Conservation (phyloP, 2,329 filamentous ascomycete genomes). For the Dactylellina haptotyla region DNA sequence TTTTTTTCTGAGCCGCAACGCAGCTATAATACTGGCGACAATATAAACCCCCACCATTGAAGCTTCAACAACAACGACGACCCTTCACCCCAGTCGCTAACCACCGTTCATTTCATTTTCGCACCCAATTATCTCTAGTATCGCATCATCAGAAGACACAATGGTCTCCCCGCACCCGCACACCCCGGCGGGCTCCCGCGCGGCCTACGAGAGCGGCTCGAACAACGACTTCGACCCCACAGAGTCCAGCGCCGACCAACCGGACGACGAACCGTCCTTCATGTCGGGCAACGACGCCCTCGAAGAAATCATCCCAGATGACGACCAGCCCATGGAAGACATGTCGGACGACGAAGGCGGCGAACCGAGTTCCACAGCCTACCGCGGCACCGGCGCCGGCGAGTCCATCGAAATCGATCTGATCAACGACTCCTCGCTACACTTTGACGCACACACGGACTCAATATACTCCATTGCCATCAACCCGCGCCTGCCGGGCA, state of each 20-base stretch:
- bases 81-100: constrained; percentile 6
- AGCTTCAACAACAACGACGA: neutral
- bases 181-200: constrained; percentile 35
- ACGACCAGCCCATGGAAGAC: constrained; percentile 83
- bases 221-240: constrained; percentile 33
- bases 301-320: constrained; percentile 76
- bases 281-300: constrained; percentile 80
- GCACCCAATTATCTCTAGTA: neutral
- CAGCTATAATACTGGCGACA: constrained; percentile 5
- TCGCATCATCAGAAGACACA: neutral
- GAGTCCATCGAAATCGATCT: constrained; percentile 76
- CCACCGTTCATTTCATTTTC: neutral
- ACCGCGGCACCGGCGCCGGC: constrained; percentile 60
- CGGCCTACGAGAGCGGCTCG: constrained; percentile 36
- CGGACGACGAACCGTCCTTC: constrained; percentile 75
- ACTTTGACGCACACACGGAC: constrained; percentile 90
- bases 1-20: neutral
- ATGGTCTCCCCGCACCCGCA: constrained; percentile 49
- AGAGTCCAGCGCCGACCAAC: constrained; percentile 56
- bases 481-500: constrained; percentile 76
- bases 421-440: constrained; percentile 90
- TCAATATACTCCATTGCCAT: constrained; percentile 95
- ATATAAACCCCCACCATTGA: constrained; percentile 27
- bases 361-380: constrained; percentile 62
- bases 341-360: constrained; percentile 72